Conservation (phyloP, 2,329 filamentous ascomycete species). For the Hypoxylon sp. region DNA sequence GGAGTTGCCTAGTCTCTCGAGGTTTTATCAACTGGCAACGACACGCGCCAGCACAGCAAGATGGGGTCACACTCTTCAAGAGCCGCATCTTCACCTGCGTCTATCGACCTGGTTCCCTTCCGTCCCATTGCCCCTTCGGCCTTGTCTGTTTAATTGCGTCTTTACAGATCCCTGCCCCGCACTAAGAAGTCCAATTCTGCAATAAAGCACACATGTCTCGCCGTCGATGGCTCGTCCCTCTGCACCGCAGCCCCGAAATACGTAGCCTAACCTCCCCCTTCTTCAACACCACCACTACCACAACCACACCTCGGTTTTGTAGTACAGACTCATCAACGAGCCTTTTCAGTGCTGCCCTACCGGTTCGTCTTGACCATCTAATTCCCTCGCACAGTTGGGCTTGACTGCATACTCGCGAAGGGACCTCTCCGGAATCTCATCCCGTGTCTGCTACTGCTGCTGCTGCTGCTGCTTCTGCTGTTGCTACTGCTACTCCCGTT, state of each 20-base stretch:
- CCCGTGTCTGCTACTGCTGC: slow-evolving; percentile 45
- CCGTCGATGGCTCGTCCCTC: slow-evolving; percentile 62
- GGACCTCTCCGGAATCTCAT: slow-evolving; percentile 44
- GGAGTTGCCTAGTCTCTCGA: slow-evolving; percentile 70
- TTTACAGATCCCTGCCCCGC: slow-evolving; percentile 60
- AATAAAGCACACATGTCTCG: slow-evolving; percentile 73
- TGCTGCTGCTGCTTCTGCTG: too few relatives aligned
- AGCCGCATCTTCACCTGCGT: slow-evolving; percentile 73
- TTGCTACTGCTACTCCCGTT: too few relatives aligned
- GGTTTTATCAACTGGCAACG: slow-evolving; percentile 80
- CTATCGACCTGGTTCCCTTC: slow-evolving; percentile 56
- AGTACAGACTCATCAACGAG: slow-evolving; percentile 50
- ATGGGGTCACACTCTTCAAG: slow-evolving; percentile 72
- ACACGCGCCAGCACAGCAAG: slow-evolving; percentile 91
- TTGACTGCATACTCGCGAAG: slow-evolving; percentile 59
- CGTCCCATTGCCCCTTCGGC: slow-evolving; percentile 46
- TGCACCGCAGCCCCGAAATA: slow-evolving; percentile 59
- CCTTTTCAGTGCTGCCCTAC: slow-evolving; percentile 47
- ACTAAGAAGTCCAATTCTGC: slow-evolving; percentile 60
- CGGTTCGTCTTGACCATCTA: slow-evolving; percentile 44
- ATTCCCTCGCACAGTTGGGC: slow-evolving; percentile 58
- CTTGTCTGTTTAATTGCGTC: slow-evolving; percentile 49
- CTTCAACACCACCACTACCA: slow-evolving; percentile 53
- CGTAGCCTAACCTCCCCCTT: slow-evolving; percentile 57
- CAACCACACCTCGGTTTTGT: slow-evolving; percentile 50